Conservation (phyloP, 1,139 yeast species). For the Suhomyces guaymorum region DNA sequence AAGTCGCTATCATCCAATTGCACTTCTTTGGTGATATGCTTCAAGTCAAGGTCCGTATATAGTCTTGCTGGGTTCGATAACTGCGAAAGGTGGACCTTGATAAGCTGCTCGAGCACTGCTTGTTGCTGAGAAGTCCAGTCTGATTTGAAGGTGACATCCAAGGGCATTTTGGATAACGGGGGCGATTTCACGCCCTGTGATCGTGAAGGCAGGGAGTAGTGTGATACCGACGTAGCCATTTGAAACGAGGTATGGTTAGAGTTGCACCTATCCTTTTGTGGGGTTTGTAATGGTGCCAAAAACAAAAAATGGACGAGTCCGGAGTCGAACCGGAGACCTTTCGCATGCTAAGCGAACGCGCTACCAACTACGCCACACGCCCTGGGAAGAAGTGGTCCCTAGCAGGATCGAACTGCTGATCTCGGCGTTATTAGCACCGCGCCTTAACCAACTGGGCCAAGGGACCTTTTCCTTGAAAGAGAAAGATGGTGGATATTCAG, state of each 20-base stretch:
- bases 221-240: conserved; percentile 5
- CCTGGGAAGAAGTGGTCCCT: conserved; percentile 37
- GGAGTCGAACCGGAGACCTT: conserved; percentile 91
- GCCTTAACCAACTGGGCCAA: conserved; percentile 24
- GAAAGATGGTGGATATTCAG: not conserved
- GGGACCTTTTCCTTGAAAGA: conserved; percentile 13
- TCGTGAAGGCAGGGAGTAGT: not conserved
- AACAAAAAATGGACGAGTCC: conserved; percentile 68
- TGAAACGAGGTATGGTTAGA: too few relatives aligned
- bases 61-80: conserved; percentile 18
- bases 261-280: not conserved
- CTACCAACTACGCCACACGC: conserved; percentile 93
- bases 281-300: not conserved
- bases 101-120: conserved; percentile 18
- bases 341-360: conserved; percentile 90
- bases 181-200: not conserved
- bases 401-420: conserved; percentile 34
- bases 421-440: conserved; percentile 35
- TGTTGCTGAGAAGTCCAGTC: conserved; percentile 26
- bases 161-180: conserved; percentile 1
- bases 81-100: conserved; percentile 13
- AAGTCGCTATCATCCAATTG: conserved; percentile 20
- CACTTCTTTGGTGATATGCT: conserved; percentile 15
- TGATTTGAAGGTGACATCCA: conserved; percentile 1
- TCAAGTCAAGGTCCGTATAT: conserved; percentile 24